Conservation (phyloP, 257 asterid genomes). For the Solanum clarkiae region DNA sequence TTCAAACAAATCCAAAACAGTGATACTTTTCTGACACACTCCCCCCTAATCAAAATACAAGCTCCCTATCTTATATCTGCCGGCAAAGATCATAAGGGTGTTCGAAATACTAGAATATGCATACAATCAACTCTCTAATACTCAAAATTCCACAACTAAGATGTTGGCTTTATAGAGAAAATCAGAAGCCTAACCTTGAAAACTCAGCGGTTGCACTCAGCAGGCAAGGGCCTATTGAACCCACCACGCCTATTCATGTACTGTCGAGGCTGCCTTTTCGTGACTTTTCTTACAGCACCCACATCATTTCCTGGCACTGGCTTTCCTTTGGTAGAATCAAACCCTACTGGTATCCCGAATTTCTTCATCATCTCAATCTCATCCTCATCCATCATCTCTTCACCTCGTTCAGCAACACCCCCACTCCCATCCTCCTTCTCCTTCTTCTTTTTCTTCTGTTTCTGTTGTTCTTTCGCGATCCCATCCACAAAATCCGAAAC, state of each 20-base stretch:
- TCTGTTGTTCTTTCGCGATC: constrained; percentile 27
- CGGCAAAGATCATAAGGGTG: neutral
- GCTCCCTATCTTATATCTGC: neutral
- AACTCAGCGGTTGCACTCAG: constrained; percentile 63
- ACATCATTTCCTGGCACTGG: constrained; percentile 79
- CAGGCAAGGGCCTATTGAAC: constrained; percentile 93
- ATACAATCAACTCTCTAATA: neutral
- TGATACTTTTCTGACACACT: neutral
- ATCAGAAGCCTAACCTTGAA: neutral
- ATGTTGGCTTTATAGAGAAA: neutral
- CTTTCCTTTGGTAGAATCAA: constrained; percentile 92
- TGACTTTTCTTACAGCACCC: constrained; percentile 87
- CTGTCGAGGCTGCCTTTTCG: constrained; percentile 96
- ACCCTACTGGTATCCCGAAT: constrained; percentile 80
- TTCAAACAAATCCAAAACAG: neutral
- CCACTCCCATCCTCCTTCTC: constrained; percentile 17
- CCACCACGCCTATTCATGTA: constrained; percentile 99
- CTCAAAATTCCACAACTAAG: neutral
- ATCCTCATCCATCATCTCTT: constrained; percentile 52
- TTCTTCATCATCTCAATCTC: constrained; percentile 97
- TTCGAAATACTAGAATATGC: neutral
- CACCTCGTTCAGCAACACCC: constrained; percentile 14
- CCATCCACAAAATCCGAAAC: constrained; percentile 22
- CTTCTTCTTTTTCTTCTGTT: constrained; percentile 19
- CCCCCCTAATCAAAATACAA: neutral